Percentiles rank a stretch among this genome's conserved stretches.
Evolutionary conservation across 768 basidiomycete genomes (phyloP).

Genomic region (Leccinum boreale): DNA sequence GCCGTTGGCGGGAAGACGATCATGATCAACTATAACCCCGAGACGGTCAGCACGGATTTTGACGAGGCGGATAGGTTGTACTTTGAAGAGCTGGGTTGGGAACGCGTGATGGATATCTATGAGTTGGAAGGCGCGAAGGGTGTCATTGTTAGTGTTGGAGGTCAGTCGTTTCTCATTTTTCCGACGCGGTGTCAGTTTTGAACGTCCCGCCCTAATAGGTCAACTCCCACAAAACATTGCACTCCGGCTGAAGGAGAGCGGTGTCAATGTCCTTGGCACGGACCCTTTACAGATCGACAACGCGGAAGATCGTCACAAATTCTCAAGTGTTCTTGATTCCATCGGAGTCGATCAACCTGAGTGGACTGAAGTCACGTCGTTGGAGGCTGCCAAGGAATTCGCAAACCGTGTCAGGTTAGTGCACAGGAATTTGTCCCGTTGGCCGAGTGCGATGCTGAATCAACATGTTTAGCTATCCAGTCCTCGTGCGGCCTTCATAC

Average conservation of each 20-base stretch:
- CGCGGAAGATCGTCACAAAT: constrained; percentile 98
- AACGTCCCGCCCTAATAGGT: constrained; percentile 42
- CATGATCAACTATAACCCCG: constrained; percentile 99
- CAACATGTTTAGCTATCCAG: constrained; percentile 70
- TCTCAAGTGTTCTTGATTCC: constrained; percentile 92
- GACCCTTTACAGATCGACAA: constrained; percentile 94
- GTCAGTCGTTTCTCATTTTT: constrained; percentile 40
- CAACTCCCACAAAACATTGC: constrained; percentile 99
- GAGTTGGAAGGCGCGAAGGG: constrained; percentile 92
- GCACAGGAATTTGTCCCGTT: neutral
- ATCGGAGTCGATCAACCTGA: constrained; percentile 96
- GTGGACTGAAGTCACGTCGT: constrained; percentile 87
- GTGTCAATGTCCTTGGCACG: constrained; percentile 93
- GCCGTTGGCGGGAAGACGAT: constrained; percentile 67
- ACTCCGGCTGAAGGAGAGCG: constrained; percentile 84
- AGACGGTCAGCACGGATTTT: constrained; percentile 98
- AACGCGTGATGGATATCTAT: constrained; percentile 99
- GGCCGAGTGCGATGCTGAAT: neutral
- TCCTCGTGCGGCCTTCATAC: constrained; percentile 97
- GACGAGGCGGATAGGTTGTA: constrained; percentile 99
- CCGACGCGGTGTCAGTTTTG: neutral
- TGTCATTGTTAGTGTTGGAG: constrained; percentile 95
- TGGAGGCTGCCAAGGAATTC: constrained; percentile 90
- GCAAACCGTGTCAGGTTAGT: constrained; percentile 71
- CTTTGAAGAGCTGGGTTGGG: constrained; percentile 97